Conservation (phyloP, 129 eudicot species). For the Pseudognaphalium luteoalbum region DNA sequence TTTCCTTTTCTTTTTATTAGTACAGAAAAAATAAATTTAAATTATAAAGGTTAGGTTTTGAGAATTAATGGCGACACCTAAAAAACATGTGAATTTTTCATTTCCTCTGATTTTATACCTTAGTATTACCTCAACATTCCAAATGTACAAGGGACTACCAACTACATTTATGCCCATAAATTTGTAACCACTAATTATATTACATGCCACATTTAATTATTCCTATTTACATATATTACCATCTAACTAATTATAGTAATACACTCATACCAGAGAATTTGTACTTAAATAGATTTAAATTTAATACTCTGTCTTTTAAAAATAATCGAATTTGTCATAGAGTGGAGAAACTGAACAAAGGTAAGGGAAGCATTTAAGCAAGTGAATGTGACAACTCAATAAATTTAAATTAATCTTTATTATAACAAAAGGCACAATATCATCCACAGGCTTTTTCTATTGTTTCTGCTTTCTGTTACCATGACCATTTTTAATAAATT, state of each 20-base stretch:
- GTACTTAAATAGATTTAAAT: constrained; percentile 16
- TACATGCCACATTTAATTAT: background rate
- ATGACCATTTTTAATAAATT: background rate
- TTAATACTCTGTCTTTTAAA: no score
- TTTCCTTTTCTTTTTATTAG: no score
- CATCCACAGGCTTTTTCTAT: constrained; percentile 33
- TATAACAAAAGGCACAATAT: constrained; percentile 26
- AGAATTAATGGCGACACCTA: no score
- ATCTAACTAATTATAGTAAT: background rate
- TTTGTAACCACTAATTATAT: background rate
- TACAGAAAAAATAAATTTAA: no score
- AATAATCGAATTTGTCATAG: constrained; percentile 13
- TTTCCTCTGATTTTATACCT: background rate
- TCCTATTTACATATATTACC: background rate
- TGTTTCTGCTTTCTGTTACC: constrained; percentile 3
- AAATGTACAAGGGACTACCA: constrained; percentile 9
- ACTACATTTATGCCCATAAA: background rate
- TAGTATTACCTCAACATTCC: background rate
- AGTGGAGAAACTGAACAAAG: constrained; percentile 27
- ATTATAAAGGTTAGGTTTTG: no score
- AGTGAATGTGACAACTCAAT: constrained; percentile 40
- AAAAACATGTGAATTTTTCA: background rate
- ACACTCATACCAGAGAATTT: background rate
- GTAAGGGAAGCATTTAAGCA: constrained; percentile 27
- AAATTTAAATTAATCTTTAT: constrained; percentile 14